A percentile compares a stretch with the other conserved stretches of the same genome.
Evolutionary conservation across 2,329 filamentous ascomycete genomes (phyloP).

Genomic region (Colletotrichum godetiae): DNA sequence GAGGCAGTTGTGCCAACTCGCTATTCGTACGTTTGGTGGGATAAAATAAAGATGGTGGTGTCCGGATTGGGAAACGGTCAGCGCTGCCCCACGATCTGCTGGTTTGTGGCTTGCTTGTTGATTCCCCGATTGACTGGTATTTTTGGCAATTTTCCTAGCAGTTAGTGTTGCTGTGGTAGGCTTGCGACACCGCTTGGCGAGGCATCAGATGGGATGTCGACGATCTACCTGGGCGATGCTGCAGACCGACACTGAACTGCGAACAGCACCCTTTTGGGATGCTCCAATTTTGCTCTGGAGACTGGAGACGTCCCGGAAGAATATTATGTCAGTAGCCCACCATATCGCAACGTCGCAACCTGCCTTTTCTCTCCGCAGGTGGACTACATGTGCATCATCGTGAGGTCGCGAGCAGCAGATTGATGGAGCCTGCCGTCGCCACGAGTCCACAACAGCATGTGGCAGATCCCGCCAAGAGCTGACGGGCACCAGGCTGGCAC

Average conservation of each 20-base stretch:
- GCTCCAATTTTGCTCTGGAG: not conserved
- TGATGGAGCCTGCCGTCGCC: not conserved
- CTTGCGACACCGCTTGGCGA: not conserved
- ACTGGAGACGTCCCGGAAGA: not conserved
- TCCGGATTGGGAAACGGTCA: conserved; percentile 16
- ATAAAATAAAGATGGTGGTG: conserved; percentile 3
- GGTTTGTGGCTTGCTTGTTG: conserved; percentile 20
- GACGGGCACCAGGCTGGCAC: conserved; percentile 3
- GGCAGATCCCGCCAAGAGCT: conserved; percentile 15
- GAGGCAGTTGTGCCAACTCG: conserved; percentile 10
- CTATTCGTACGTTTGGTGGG: not conserved
- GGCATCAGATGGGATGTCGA: not conserved
- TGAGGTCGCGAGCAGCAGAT: not conserved
- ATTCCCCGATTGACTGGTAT: conserved; percentile 13
- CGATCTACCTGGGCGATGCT: not conserved
- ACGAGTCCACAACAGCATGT: not conserved
- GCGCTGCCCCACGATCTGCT: conserved; percentile 15
- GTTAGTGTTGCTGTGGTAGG: not conserved
- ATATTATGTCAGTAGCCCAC: conserved; percentile 28
- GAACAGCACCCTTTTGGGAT: not conserved
- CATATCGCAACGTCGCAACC: conserved; percentile 7
- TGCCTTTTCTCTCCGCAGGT: not conserved
- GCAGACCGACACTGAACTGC: not conserved
- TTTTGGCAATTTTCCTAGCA: conserved; percentile 11
- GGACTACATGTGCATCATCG: not conserved